phyloP scores from a whole-genome alignment of 495 filamentous ascomycete genomes.

The Neurospora intermedia region DNA sequence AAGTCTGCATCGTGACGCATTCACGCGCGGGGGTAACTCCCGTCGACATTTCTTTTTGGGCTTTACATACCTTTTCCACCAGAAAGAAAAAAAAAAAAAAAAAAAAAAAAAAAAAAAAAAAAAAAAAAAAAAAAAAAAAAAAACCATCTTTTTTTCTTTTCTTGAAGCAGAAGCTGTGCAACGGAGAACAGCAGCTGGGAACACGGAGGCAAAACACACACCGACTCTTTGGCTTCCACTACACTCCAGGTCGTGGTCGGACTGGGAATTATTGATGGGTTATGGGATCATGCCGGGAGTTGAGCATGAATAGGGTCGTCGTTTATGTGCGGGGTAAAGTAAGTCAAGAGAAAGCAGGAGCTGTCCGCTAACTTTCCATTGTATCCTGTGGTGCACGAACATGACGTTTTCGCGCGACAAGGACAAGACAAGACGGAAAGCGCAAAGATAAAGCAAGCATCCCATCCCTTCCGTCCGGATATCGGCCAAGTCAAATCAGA shows the following conservation, averaged over 20 bases:
- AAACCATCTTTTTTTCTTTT: neutral
- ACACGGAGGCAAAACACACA: constrained; percentile 3
- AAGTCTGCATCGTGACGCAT: neutral
- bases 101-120: too few species aligned
- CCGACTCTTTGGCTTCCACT: constrained; percentile 5
- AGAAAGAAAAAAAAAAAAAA: too few species aligned
- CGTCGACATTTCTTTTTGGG: neutral
- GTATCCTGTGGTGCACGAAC: neutral
- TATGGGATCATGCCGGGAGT: neutral
- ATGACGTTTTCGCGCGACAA: neutral
- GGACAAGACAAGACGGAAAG: neutral
- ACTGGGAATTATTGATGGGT: neutral
- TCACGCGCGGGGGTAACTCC: neutral
- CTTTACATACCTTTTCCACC: neutral
- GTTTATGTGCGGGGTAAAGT: neutral
- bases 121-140: too few species aligned
- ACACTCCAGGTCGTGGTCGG: constrained; percentile 1
- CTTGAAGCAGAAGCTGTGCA: neutral
- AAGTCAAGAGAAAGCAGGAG: too few species aligned
- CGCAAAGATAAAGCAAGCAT: neutral
- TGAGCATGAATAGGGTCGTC: neutral
- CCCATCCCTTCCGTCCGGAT: neutral
- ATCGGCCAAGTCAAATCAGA: neutral
- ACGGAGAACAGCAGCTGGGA: neutral
- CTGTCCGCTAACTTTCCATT: neutral